Evolutionary conservation across 164 flowering plant species (phyloP).

Genomic region (Magnolia sinica): DNA sequence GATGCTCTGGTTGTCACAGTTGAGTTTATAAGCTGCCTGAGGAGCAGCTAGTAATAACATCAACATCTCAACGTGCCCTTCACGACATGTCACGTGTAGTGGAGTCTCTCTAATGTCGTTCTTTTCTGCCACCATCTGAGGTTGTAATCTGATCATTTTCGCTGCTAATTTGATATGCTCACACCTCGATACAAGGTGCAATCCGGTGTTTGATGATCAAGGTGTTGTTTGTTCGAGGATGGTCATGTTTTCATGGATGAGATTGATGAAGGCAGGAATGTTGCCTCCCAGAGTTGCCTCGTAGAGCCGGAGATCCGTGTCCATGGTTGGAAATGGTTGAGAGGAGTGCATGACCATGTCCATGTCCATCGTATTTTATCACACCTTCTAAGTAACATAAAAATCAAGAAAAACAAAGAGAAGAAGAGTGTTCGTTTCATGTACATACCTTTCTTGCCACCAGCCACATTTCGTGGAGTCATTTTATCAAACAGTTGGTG

Average conservation of each 20-base stretch:
- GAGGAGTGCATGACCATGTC: too few relatives aligned
- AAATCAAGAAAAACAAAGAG: too few relatives aligned
- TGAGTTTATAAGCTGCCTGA: slow-evolving; percentile 28
- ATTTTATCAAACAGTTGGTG: too few relatives aligned
- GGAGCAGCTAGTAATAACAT: slow-evolving; percentile 28
- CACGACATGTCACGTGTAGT: slow-evolving; percentile 39
- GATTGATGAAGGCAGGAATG: slow-evolving; percentile 22
- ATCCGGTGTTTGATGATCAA: slow-evolving; percentile 25
- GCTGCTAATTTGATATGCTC: slow-evolving; percentile 29
- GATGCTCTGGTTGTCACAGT: slow-evolving; percentile 28
- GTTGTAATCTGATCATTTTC: slow-evolving; percentile 27
- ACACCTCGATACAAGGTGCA: slow-evolving; percentile 49
- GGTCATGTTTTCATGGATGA: slow-evolving; percentile 27
- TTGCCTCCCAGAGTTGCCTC: slow-evolving; percentile 38
- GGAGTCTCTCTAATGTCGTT: slow-evolving; percentile 47
- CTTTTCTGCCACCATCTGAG: slow-evolving; percentile 28
- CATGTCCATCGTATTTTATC: too few relatives aligned
- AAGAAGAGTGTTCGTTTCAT: too few relatives aligned
- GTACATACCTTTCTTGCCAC: too few relatives aligned
- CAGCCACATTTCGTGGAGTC: too few relatives aligned
- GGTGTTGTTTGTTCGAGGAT: slow-evolving; percentile 24
- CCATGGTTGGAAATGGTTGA: background rate
- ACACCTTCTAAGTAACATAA: too few relatives aligned
- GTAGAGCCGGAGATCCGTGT: slow-evolving; percentile 42
- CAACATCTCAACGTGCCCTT: slow-evolving; percentile 36